Evolutionary conservation across 805 yeast species (phyloP).

Genomic region (Pichia cephalocereana): DNA sequence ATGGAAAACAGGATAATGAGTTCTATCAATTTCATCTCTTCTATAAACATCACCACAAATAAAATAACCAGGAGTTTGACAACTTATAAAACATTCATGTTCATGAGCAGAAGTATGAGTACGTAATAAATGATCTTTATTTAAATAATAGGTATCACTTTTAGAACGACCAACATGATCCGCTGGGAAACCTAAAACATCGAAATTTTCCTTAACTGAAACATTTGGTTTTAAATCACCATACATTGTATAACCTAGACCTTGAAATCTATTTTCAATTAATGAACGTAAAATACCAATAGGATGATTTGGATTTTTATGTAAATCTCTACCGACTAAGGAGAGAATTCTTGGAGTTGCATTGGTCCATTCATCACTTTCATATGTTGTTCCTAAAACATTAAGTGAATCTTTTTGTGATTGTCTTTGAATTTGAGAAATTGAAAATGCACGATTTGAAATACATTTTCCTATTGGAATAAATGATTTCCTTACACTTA

Average conservation of each 20-base stretch:
- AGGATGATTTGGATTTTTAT: conserved; percentile 72
- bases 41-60: conserved; percentile 95
- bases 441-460: not conserved
- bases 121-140: conserved; percentile 60
- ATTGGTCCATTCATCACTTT: conserved; percentile 76
- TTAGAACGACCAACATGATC: conserved; percentile 92
- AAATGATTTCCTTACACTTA: too few species aligned
- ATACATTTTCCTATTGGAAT: not conserved
- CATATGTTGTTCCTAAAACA: conserved; percentile 43
- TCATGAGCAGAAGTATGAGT: conserved; percentile 99
- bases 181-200: conserved; percentile 78
- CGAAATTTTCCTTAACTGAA: conserved; percentile 76
- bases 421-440: not conserved
- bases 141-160: conserved; percentile 88
- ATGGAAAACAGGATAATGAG: conserved; percentile 96
- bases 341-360: conserved; percentile 65
- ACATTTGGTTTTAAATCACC: conserved; percentile 80
- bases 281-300: conserved; percentile 74
- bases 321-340: conserved; percentile 65
- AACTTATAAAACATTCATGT: conserved; percentile 62
- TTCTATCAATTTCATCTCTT: conserved; percentile 88
- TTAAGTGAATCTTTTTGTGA: conserved; percentile 12
- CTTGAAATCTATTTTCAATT: conserved; percentile 58
- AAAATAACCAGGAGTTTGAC: conserved; percentile 74
- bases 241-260: conserved; percentile 67